Evolutionary conservation across 2,329 filamentous ascomycete species (phyloP).

Genomic region (Meredithiella fracta): DNA sequence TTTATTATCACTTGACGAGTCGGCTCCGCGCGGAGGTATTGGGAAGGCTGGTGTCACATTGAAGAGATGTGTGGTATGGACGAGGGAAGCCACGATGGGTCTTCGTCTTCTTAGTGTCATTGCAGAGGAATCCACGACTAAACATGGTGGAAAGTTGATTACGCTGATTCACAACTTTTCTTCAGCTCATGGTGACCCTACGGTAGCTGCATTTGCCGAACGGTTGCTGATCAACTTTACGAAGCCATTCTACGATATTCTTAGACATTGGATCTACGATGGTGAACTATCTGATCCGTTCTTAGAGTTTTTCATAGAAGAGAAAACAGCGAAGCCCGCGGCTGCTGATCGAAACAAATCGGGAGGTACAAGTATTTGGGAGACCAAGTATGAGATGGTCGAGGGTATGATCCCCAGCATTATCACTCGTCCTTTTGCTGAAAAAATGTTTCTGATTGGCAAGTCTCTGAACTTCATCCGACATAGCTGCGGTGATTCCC

Average conservation of each 20-base stretch:
- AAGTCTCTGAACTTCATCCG: constrained; percentile 98
- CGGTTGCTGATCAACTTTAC: constrained; percentile 75
- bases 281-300: constrained; percentile 95
- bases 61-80: constrained; percentile 94
- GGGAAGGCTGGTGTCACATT: constrained; percentile 82
- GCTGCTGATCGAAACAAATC: constrained; percentile 27
- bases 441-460: constrained; percentile 92
- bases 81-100: constrained; percentile 89
- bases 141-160: constrained; percentile 79
- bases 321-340: constrained; percentile 34
- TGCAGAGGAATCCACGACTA: constrained; percentile 71
- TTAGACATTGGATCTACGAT: constrained; percentile 95
- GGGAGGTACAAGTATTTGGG: constrained; percentile 82
- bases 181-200: constrained; percentile 83
- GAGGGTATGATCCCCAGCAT: constrained; percentile 59
- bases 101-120: constrained; percentile 85
- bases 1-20: constrained; percentile 54
- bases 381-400: constrained; percentile 46
- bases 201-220: constrained; percentile 86
- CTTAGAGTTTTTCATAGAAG: constrained; percentile 83
- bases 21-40: constrained; percentile 50
- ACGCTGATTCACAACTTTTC: constrained; percentile 88
- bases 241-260: constrained; percentile 87
- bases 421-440: constrained; percentile 81
- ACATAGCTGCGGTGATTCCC: constrained; percentile 81